phyloP scores from a whole-genome alignment of 257 asterid genomes.

The Salvia miltiorrhiza region DNA sequence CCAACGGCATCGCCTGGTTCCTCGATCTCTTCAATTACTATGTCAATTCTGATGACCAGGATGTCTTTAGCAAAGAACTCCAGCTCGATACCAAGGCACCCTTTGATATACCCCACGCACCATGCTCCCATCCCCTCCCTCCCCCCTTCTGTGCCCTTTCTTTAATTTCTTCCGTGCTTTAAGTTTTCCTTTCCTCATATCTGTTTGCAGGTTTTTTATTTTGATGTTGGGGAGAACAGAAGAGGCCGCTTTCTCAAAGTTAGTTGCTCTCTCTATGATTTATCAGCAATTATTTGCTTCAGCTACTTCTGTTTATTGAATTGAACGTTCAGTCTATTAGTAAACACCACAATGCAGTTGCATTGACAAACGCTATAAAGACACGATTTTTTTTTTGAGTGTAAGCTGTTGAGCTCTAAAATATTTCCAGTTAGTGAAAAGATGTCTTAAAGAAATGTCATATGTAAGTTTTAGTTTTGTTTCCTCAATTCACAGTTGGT shows the following conservation, averaged over 20 bases:
- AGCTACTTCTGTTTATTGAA: background rate
- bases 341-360: background rate
- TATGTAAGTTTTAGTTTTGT: background rate
- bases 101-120: slow-evolving; percentile 8
- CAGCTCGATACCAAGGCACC: slow-evolving; percentile 92
- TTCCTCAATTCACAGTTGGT: background rate
- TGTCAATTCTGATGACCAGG: slow-evolving; percentile 78
- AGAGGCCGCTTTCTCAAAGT: slow-evolving; percentile 98
- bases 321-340: background rate
- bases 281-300: background rate
- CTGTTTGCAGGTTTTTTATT: slow-evolving; percentile 74
- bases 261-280: slow-evolving; percentile 18
- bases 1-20: slow-evolving; percentile 93
- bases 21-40: slow-evolving; percentile 96
- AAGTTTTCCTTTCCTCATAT: slow-evolving; percentile 11
- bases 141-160: background rate
- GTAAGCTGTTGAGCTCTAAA: background rate
- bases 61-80: slow-evolving; percentile 82
- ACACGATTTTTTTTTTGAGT: background rate
- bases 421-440: background rate
- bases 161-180: background rate
- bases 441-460: background rate
- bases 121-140: background rate
- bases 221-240: slow-evolving; percentile 92
- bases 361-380: background rate